Evolutionary conservation across 352 stramenopile genomes (phyloP), one percentile per base, ranked within the genome.

Genomic region (Phytophthora uliginosa): DNA sequence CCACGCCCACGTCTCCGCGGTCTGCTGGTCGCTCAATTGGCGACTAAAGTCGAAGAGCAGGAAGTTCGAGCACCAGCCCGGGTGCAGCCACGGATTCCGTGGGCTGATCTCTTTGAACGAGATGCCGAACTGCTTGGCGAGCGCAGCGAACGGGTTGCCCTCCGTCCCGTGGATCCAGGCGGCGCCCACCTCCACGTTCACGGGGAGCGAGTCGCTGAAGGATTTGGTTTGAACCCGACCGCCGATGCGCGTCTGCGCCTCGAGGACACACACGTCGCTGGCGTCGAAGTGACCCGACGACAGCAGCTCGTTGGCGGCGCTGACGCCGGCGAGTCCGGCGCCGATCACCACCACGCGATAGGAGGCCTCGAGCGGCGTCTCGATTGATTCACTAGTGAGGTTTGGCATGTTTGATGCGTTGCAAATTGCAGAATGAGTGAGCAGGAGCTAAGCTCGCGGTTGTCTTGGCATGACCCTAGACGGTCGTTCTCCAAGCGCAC

Each of bases 131-230:
- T 83, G 58, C 17, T 64, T 63, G 3, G 82, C 86, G 12, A 83
- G 55, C 10, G 63, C 52, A 4, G 83, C 74, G 52, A 93, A 84
- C 17, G 64, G 78, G 55, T 88, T 90, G 59, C 66, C 66, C 10
- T 74, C 69, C 4, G 73, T 83, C 5, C 85, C 83, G 59, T 91
- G 83, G 45, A 92, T 90, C 83, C 85, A 92, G 12, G 85, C 85
- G 8, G 83, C 83, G 17, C 85, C 85, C 1, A 86, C 72, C 47
- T 92, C 85, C 54, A 92, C 73, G 54, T 77, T 83, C 34, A 90
- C 73, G 9, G 81, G 59, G 24, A 84, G 69, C 6, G 69, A 68
- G 3, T 71, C 58, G 47, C 85, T 88, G 66, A 92, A 92, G 9
- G 68, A 62, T 8, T 77, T 66, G 26, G 85, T 88, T 31, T 90